phyloP scores from a whole-genome alignment of 108 stramenopile species.

The Stephanodiscus minutulus region DNA sequence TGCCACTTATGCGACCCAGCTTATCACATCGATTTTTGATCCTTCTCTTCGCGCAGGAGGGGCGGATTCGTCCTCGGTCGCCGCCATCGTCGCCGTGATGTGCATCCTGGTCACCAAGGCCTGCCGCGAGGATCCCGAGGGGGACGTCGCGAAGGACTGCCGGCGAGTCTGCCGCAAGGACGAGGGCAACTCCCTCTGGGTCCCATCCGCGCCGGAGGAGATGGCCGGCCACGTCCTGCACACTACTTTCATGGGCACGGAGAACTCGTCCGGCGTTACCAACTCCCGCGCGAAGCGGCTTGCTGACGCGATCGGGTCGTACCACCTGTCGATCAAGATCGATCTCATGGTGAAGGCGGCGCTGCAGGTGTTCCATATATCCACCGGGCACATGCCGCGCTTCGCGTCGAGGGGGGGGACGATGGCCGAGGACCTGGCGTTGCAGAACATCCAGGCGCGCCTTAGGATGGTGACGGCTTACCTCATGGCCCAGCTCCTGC shows the following conservation, averaged over 20 bases:
- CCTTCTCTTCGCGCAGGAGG: conserved; percentile 65
- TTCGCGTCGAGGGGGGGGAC: conserved; percentile 87
- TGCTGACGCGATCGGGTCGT: conserved; percentile 87
- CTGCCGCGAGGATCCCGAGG: conserved; percentile 51
- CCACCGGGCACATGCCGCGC: conserved; percentile 80
- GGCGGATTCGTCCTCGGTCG: conserved; percentile 94
- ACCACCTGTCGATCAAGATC: conserved; percentile 90
- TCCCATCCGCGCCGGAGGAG: conserved; percentile 82
- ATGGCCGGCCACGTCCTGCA: conserved; percentile 88
- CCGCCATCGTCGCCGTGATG: conserved; percentile 97
- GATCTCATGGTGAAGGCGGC: conserved; percentile 91
- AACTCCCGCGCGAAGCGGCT: conserved; percentile 81
- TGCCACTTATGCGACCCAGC: background rate
- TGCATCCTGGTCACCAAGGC: conserved; percentile 85
- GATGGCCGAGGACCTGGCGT: conserved; percentile 91
- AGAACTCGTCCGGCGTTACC: conserved; percentile 86
- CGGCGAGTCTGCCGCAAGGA: conserved; percentile 64
- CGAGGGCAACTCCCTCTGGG: conserved; percentile 56
- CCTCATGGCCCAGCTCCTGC: conserved; percentile 95
- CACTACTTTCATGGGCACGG: conserved; percentile 96
- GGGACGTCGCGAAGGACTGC: conserved; percentile 65
- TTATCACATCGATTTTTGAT: background rate
- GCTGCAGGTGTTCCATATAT: conserved; percentile 78
- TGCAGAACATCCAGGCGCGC: conserved; percentile 99
- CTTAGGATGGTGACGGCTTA: conserved; percentile 98